phyloP scores from a whole-genome alignment of 2,329 filamentous ascomycete genomes.

The Aspergillus transmontanensis region DNA sequence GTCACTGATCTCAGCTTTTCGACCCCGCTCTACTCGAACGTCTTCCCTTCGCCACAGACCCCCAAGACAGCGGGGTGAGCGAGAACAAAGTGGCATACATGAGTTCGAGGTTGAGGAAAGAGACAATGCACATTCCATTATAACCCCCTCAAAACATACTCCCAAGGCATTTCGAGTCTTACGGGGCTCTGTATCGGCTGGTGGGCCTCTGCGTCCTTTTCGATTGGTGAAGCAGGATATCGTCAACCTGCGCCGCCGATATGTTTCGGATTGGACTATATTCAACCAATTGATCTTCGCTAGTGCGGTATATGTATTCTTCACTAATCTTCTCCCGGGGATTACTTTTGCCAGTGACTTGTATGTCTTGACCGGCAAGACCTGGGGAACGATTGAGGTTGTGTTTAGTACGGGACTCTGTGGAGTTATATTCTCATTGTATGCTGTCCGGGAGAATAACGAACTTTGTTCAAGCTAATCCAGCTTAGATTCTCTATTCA shows the following conservation, averaged over 20 bases:
- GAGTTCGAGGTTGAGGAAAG: conserved; percentile 20
- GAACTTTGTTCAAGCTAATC: neutral
- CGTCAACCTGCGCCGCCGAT: conserved; percentile 50
- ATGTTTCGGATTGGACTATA: conserved; percentile 56
- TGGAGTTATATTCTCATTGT: conserved; percentile 65
- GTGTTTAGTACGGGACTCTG: conserved; percentile 68
- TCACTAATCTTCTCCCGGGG: conserved; percentile 66
- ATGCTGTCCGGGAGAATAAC: conserved; percentile 9
- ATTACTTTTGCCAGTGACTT: conserved; percentile 69
- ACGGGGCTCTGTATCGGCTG: conserved; percentile 34
- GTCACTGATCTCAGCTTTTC: conserved; percentile 39
- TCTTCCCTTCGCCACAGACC: conserved; percentile 30
- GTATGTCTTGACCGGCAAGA: conserved; percentile 62
- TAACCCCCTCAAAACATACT: conserved; percentile 42
- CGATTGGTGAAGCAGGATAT: conserved; percentile 56
- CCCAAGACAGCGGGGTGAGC: conserved; percentile 19
- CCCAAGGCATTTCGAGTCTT: conserved; percentile 34
- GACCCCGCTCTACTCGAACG: conserved; percentile 33
- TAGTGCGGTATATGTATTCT: conserved; percentile 67
- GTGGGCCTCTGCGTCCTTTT: conserved; percentile 54
- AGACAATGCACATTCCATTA: conserved; percentile 38
- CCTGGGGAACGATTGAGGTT: conserved; percentile 68
- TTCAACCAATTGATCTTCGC: conserved; percentile 68
- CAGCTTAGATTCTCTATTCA: conserved; percentile 58
- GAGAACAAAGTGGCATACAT: conserved; percentile 7